These are phyloP conservation scores for Trebouxiophyceae sp. DNA, from an alignment of 163 green algal species.

Conservation along the genomic window DNA sequence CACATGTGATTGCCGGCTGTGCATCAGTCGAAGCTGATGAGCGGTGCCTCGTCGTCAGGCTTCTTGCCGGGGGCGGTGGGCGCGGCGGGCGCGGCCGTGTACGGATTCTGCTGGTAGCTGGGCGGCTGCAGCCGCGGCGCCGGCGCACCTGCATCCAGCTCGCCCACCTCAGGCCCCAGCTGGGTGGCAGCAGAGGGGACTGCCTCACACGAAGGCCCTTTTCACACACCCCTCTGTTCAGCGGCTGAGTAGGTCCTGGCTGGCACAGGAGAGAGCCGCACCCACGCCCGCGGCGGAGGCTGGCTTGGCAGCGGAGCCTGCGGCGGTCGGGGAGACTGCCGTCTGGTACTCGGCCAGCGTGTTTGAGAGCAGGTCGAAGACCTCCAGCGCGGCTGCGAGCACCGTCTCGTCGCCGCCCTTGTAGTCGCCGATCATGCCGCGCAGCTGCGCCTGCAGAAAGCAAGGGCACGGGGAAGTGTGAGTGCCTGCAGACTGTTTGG, in stretches of 20 bases:
- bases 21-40: conserved; percentile 41
- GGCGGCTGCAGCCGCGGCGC: neutral
- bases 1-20: too few relatives aligned
- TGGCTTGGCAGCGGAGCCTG: too few relatives aligned
- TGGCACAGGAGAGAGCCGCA: too few relatives aligned
- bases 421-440: conserved; percentile 47
- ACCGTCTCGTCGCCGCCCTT: conserved; percentile 29
- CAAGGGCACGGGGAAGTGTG: too few relatives aligned
- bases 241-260: too few relatives aligned
- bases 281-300: too few relatives aligned
- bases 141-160: too few relatives aligned
- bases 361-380: conserved; percentile 37
- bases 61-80: conserved; percentile 16
- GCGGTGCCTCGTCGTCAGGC: conserved; percentile 21
- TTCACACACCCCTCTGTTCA: too few relatives aligned
- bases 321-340: neutral
- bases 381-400: conserved; percentile 27
- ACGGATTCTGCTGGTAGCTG: neutral
- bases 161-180: too few relatives aligned
- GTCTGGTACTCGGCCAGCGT: conserved; percentile 29
- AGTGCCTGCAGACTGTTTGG: too few relatives aligned
- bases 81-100: neutral
- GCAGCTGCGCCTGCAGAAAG: conserved; percentile 35
- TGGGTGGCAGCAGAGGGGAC: too few relatives aligned
- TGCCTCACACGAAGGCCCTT: too few relatives aligned